Percentiles rank a stretch among this genome's conserved stretches.
Conservation (phyloP, 495 filamentous ascomycete species). For the Lasiosphaeria miniovina region DNA sequence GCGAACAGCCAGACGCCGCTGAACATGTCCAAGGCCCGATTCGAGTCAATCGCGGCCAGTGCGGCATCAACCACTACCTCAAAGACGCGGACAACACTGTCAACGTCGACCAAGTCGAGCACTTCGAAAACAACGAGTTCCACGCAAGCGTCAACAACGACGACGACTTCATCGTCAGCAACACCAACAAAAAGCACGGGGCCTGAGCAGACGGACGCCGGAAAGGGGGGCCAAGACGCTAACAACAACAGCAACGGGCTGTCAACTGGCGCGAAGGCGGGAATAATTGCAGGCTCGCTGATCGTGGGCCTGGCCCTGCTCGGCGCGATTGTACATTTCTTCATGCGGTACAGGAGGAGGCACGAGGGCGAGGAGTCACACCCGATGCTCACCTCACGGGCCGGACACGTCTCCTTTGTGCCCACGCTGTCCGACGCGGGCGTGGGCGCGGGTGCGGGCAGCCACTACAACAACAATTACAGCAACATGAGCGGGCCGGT, state of each 20-base stretch:
- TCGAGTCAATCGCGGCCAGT: conserved; percentile 2
- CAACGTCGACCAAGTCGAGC: conserved; percentile 6
- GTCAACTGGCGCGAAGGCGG: conserved; percentile 22
- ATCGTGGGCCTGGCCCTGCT: conserved; percentile 7
- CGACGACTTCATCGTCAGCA: not conserved
- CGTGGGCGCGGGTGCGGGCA: conserved; percentile 2
- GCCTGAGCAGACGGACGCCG: not conserved
- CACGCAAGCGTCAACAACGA: not conserved
- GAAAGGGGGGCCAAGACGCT: not conserved
- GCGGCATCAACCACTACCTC: not conserved
- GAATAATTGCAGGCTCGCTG: conserved; percentile 25
- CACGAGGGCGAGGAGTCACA: conserved; percentile 29
- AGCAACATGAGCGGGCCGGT: not conserved
- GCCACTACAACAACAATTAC: not conserved
- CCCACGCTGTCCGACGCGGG: conserved; percentile 11
- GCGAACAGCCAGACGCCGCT: conserved; percentile 29
- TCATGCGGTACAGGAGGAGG: conserved; percentile 25
- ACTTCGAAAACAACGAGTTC: conserved; percentile 1
- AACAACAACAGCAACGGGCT: conserved; percentile 10
- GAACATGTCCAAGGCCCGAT: conserved; percentile 28
- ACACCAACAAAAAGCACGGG: not conserved
- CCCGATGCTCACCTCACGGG: conserved; percentile 31
- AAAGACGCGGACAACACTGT: not conserved
- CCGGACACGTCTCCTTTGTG: conserved; percentile 14
- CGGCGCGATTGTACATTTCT: not conserved